Conservation (phyloP, 805 yeast species). For the Myxozyma neotropica region DNA sequence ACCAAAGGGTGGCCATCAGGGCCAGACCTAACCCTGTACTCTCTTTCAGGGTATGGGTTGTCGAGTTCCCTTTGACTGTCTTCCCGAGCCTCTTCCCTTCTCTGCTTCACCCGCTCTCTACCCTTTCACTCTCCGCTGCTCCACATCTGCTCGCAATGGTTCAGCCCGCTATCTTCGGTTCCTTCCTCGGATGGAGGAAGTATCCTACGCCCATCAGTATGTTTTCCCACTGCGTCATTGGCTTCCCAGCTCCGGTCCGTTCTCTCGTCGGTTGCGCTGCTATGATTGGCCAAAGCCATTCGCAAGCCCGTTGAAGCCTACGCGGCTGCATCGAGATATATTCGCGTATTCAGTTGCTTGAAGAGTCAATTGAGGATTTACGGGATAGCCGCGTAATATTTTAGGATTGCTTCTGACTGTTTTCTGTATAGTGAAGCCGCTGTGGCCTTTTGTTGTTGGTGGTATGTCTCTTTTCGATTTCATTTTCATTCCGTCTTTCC, state of each 20-base stretch:
- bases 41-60: too few relatives aligned
- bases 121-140: not conserved
- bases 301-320: too few relatives aligned
- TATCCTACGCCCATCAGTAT: constrained; percentile 40
- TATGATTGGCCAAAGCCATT: constrained; percentile 24
- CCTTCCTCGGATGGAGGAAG: constrained; percentile 24
- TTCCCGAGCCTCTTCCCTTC: too few relatives aligned
- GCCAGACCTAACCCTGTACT: too few relatives aligned
- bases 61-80: too few relatives aligned
- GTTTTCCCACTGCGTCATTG: constrained; percentile 15
- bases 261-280: constrained; percentile 5
- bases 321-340: too few relatives aligned
- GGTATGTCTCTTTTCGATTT: constrained; percentile 55
- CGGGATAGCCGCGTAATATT: too few relatives aligned
- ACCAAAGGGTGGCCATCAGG: too few relatives aligned
- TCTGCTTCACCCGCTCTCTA: not conserved
- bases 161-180: not conserved
- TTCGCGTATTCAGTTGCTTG: too few relatives aligned
- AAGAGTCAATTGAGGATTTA: too few relatives aligned
- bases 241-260: not conserved
- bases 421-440: constrained; percentile 55
- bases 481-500: not conserved
- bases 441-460: constrained; percentile 88
- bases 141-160: constrained; percentile 8
- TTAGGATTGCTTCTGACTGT: not conserved